phyloP scores from a whole-genome alignment of 495 filamentous ascomycete species.

The Talaromyces nanjingensis region DNA sequence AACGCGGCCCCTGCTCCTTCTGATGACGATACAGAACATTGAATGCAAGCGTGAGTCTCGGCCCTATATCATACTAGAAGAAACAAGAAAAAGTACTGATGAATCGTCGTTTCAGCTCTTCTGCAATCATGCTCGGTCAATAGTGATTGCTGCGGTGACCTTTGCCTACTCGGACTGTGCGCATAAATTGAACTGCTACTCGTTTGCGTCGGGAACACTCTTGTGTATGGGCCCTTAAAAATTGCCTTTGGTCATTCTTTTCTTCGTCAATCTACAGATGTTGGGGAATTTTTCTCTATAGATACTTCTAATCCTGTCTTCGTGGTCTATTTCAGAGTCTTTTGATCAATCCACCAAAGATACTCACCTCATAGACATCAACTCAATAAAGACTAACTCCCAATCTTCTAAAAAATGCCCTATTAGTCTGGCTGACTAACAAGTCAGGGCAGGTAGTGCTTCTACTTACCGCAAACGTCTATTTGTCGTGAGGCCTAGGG shows the following conservation, averaged over 20 bases:
- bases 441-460: background rate
- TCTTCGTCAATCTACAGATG: background rate
- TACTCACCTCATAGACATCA: background rate
- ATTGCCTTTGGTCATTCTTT: background rate
- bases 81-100: background rate
- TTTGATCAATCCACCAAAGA: background rate
- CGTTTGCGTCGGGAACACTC: background rate
- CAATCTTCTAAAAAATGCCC: background rate
- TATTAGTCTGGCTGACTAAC: background rate
- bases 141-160: background rate
- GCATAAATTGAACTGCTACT: background rate
- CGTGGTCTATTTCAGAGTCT: background rate
- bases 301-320: background rate
- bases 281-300: background rate
- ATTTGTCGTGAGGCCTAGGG: background rate
- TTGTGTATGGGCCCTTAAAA: background rate
- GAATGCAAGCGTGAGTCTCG: background rate
- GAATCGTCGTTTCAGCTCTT: background rate
- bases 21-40: background rate
- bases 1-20: background rate
- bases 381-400: background rate
- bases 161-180: background rate
- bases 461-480: background rate
- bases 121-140: background rate
- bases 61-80: background rate